Evolutionary conservation across 2,329 filamentous ascomycete genomes (phyloP).

Genomic region (Ceratocystis colombiana): DNA sequence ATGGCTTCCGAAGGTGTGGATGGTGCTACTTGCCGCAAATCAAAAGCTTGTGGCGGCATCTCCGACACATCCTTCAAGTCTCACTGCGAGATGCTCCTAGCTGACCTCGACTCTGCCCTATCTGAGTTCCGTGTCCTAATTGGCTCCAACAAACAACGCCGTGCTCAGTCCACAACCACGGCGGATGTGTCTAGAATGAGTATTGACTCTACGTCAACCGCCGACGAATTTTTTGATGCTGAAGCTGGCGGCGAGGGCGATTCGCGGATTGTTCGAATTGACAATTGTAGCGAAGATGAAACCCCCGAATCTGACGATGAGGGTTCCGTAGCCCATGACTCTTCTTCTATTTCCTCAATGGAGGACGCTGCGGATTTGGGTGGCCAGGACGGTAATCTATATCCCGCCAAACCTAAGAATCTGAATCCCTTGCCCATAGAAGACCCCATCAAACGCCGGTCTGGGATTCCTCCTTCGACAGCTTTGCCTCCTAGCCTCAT

Average conservation of each 20-base stretch:
- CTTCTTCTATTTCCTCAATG: slow-evolving; percentile 50
- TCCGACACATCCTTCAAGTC: slow-evolving; percentile 62
- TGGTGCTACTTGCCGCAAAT: slow-evolving; percentile 32
- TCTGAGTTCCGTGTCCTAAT: slow-evolving; percentile 71
- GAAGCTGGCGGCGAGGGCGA: slow-evolving; percentile 52
- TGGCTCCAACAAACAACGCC: slow-evolving; percentile 65
- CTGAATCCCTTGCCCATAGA: slow-evolving; percentile 67
- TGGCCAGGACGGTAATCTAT: slow-evolving; percentile 56
- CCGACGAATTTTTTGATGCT: slow-evolving; percentile 92
- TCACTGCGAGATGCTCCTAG: slow-evolving; percentile 71
- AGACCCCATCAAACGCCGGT: slow-evolving; percentile 54
- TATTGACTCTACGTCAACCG: slow-evolving; percentile 66
- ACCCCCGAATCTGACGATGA: slow-evolving; percentile 48
- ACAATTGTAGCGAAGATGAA: slow-evolving; percentile 56
- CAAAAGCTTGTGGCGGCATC: slow-evolving; percentile 34
- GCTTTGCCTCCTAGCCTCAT: slow-evolving; percentile 82
- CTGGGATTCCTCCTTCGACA: slow-evolving; percentile 60
- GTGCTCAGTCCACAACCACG: slow-evolving; percentile 46
- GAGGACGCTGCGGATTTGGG: slow-evolving; percentile 49
- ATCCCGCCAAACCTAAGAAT: slow-evolving; percentile 65
- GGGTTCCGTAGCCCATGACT: slow-evolving; percentile 41
- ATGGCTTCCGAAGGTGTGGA: slow-evolving; percentile 29
- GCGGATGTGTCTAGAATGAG: slow-evolving; percentile 46
- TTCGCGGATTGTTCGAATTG: slow-evolving; percentile 64
- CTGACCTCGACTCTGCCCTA: slow-evolving; percentile 75